Evolutionary conservation across 2,329 filamentous ascomycete species (phyloP).

Genomic region (Sordariomycetes sp.): DNA sequence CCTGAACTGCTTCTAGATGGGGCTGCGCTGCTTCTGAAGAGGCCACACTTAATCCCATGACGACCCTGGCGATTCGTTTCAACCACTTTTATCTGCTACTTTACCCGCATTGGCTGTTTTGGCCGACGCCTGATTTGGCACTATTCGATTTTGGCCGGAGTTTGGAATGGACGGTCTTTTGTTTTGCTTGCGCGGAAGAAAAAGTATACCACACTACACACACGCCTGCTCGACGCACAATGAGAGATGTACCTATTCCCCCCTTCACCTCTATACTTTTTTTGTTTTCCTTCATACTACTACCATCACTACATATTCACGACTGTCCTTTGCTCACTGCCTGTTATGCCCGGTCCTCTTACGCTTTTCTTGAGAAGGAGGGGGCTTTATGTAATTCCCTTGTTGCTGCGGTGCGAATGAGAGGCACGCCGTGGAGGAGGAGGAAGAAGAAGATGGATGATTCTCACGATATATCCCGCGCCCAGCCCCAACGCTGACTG

Average conservation of each 20-base stretch:
- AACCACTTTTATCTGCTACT: slow-evolving; percentile 8
- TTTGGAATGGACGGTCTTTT: slow-evolving; percentile 1
- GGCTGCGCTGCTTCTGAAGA: slow-evolving; percentile 12
- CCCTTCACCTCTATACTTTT: slow-evolving; percentile 7
- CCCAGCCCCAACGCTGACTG: background rate
- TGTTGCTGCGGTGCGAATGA: no score
- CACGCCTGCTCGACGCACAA: slow-evolving; percentile 2
- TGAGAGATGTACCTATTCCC: slow-evolving; percentile 4
- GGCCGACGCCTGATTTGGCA: slow-evolving; percentile 7
- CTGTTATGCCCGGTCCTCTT: no score
- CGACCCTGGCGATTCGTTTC: slow-evolving; percentile 5
- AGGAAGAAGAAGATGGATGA: background rate
- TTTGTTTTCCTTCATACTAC: slow-evolving; percentile 12
- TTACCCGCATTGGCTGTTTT: slow-evolving; percentile 8
- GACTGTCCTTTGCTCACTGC: no score
- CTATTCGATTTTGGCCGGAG: slow-evolving; percentile 8
- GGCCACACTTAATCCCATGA: background rate
- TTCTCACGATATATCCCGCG: background rate
- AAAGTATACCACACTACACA: slow-evolving; percentile 3
- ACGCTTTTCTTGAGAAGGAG: no score
- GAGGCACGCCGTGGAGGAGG: no score
- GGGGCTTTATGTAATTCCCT: no score
- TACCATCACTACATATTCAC: slow-evolving; percentile 7
- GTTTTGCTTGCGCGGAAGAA: background rate
- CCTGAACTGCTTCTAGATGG: slow-evolving; percentile 85